Conservation (phyloP, 2,329 filamentous ascomycete genomes). For the Nigrograna mackinnonii region DNA sequence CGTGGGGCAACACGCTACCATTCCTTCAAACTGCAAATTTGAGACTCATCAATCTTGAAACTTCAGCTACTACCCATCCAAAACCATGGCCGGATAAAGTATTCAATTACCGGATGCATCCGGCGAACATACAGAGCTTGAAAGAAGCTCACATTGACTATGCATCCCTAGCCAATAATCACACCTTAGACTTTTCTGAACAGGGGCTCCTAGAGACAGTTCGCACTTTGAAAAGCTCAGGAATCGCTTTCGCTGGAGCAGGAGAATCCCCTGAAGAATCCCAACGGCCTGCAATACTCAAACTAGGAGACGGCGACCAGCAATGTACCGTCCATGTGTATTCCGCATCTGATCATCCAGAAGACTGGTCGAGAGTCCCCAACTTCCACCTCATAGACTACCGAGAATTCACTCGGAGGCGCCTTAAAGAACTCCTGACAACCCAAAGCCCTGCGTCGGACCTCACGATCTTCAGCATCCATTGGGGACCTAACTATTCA, state of each 20-base stretch:
- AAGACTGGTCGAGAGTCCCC: slow-evolving; percentile 34
- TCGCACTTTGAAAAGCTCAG: slow-evolving; percentile 23
- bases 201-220: slow-evolving; percentile 41
- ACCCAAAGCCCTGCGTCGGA: slow-evolving; percentile 11
- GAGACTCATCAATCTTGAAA: slow-evolving; percentile 46
- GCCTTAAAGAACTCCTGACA: slow-evolving; percentile 23
- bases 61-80: slow-evolving; percentile 35
- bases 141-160: slow-evolving; percentile 36
- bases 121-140: slow-evolving; percentile 37
- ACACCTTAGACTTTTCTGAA: slow-evolving; percentile 41
- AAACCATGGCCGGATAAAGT: slow-evolving; percentile 42
- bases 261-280: slow-evolving; percentile 35
- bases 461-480: slow-evolving; percentile 44
- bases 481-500: slow-evolving; percentile 47
- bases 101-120: slow-evolving; percentile 48
- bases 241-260: slow-evolving; percentile 34
- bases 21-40: slow-evolving; percentile 37
- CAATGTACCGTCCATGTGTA: slow-evolving; percentile 34
- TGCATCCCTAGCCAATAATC: slow-evolving; percentile 44
- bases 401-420: slow-evolving; percentile 16
- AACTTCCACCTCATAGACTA: slow-evolving; percentile 45
- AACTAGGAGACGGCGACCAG: slow-evolving; percentile 12
- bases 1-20: slow-evolving; percentile 41
- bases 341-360: slow-evolving; percentile 42
- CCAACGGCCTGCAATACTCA: slow-evolving; percentile 28